phyloP scores from a whole-genome alignment of 345 rosid species.

The Dipteronia sinensis region DNA sequence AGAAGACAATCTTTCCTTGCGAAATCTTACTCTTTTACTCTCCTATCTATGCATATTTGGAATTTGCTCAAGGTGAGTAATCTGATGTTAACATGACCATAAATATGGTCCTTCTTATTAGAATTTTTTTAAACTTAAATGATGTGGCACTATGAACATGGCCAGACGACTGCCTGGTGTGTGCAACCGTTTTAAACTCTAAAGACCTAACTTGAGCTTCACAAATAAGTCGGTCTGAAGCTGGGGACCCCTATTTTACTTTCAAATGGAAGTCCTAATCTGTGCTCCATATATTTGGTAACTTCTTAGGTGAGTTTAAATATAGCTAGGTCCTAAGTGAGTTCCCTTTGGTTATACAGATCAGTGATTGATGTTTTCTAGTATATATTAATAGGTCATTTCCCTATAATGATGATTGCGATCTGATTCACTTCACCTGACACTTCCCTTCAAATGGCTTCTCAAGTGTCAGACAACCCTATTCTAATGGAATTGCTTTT shows the following conservation, averaged over 20 bases:
- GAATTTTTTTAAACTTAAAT: background rate
- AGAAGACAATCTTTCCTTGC: constrained; percentile 75
- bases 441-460: background rate
- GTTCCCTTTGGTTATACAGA: constrained; percentile 13
- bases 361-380: background rate
- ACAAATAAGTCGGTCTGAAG: background rate
- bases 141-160: background rate
- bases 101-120: background rate
- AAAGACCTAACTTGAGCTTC: background rate
- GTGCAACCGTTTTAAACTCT: background rate
- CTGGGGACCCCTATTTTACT: background rate
- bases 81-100: constrained; percentile 17
- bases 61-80: constrained; percentile 78
- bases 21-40: constrained; percentile 77
- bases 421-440: constrained; percentile 2
- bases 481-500: constrained; percentile 16
- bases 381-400: background rate
- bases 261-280: background rate
- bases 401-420: background rate
- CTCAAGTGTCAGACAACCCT: background rate
- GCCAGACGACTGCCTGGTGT: background rate
- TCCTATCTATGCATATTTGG: constrained; percentile 77
- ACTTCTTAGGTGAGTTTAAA: background rate
- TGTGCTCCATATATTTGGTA: background rate
- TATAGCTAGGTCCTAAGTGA: background rate